These are phyloP conservation scores for Saccharum spontaneum DNA, from an alignment of 176 grass and related monocot genomes.

Conservation along the genomic window DNA sequence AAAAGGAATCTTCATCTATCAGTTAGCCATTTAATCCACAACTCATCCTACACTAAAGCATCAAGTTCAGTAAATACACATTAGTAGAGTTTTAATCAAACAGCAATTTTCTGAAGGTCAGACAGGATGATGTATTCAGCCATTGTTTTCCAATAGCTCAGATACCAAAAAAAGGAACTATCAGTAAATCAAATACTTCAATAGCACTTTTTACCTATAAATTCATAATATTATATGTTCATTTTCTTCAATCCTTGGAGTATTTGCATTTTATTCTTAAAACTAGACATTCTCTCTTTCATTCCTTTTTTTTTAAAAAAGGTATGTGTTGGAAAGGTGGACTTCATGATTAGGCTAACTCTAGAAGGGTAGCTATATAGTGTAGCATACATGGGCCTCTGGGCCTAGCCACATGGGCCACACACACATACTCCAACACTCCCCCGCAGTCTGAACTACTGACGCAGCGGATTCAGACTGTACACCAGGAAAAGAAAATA, in stretches of 20 bases:
- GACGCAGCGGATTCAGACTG: too few species aligned
- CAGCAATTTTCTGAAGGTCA: not conserved
- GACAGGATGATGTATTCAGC: not conserved
- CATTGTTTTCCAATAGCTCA: not conserved
- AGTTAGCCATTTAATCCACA: not conserved
- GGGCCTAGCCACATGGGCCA: too few species aligned
- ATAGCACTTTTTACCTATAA: not conserved
- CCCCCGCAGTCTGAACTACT: too few species aligned
- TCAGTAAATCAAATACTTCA: not conserved
- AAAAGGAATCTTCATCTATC: constrained; percentile 6
- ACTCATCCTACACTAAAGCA: constrained; percentile 1
- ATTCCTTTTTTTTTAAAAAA: not conserved
- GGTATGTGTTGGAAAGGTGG: too few species aligned
- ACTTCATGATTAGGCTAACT: too few species aligned
- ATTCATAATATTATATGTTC: not conserved
- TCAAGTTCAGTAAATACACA: constrained; percentile 13
- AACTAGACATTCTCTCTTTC: not conserved
- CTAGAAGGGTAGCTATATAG: too few species aligned
- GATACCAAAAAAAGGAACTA: not conserved
- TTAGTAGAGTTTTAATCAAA: not conserved
- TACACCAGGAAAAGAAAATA: too few species aligned
- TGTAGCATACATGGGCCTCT: too few species aligned
- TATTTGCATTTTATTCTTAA: not conserved
- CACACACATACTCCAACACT: too few species aligned
- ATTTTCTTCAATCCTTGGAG: not conserved